Percentiles rank a stretch among this genome's conserved stretches.
phyloP scores from a whole-genome alignment of 1,284 basidiomycete genomes.

The Grifola frondosa region DNA sequence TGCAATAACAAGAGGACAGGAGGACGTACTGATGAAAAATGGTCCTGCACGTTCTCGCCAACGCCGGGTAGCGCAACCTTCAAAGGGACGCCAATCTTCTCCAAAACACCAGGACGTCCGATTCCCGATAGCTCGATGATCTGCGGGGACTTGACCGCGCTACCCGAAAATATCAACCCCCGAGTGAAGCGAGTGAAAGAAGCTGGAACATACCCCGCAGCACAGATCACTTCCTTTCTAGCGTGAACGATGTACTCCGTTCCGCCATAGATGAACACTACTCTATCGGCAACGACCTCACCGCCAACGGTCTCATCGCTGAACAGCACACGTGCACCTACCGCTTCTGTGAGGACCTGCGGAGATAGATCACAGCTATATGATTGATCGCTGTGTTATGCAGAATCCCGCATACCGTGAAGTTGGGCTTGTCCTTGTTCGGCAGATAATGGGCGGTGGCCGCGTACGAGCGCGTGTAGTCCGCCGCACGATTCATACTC shows the following conservation, averaged over 20 bases:
- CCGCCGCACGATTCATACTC: slow-evolving; percentile 6
- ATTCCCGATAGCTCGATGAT: slow-evolving; percentile 43
- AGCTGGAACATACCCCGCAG: slow-evolving; percentile 22
- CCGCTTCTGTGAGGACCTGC: slow-evolving; percentile 14
- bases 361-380: no score
- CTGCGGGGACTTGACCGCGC: slow-evolving; percentile 32
- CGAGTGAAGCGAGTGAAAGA: background rate
- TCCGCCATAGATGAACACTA: slow-evolving; percentile 25
- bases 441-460: slow-evolving; percentile 27
- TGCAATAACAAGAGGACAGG: no score
- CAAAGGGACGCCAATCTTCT: slow-evolving; percentile 29
- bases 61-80: slow-evolving; percentile 47
- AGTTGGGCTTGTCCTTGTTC: slow-evolving; percentile 25
- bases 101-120: slow-evolving; percentile 29
- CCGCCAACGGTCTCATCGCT: slow-evolving; percentile 8
- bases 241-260: slow-evolving; percentile 17
- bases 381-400: no score
- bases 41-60: slow-evolving; percentile 52
- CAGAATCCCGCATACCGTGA: no score
- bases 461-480: slow-evolving; percentile 19
- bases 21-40: slow-evolving; percentile 19
- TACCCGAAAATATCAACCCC: background rate
- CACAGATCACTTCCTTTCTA: slow-evolving; percentile 25
- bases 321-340: slow-evolving; percentile 5
- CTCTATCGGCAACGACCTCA: slow-evolving; percentile 21